Conservation (phyloP, 2,329 filamentous ascomycete species). For the Colletotrichum truncatum region DNA sequence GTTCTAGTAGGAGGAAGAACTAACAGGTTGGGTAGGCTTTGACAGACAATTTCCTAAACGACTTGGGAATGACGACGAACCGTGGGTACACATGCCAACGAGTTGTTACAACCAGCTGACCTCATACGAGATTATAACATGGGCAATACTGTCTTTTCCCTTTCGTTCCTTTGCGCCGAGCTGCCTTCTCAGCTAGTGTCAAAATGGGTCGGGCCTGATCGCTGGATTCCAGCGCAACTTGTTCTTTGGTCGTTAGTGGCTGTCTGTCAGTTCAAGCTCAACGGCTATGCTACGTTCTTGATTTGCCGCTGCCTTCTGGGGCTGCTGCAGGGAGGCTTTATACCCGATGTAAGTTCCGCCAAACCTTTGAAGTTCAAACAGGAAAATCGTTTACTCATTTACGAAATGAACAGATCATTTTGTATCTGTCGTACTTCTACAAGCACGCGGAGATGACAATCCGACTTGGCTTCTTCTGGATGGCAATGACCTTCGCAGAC, state of each 20-base stretch:
- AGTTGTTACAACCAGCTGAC: too few relatives aligned
- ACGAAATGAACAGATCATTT: constrained; percentile 48
- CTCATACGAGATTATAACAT: too few relatives aligned
- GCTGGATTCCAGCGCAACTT: constrained; percentile 59
- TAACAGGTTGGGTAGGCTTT: constrained; percentile 46
- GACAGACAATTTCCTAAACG: constrained; percentile 56
- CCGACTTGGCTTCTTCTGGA: constrained; percentile 74
- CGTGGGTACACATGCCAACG: too few relatives aligned
- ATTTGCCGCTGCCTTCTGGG: constrained; percentile 49
- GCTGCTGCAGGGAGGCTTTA: constrained; percentile 65
- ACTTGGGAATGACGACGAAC: constrained; percentile 54
- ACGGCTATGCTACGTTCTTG: constrained; percentile 40
- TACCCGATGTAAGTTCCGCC: constrained; percentile 47
- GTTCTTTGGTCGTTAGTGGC: constrained; percentile 44
- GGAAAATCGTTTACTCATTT: too few relatives aligned
- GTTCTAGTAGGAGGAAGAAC: not conserved
- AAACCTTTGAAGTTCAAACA: too few relatives aligned
- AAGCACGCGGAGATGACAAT: constrained; percentile 71
- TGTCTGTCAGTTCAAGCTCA: constrained; percentile 42
- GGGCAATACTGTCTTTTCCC: constrained; percentile 58
- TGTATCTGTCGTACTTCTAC: constrained; percentile 72
- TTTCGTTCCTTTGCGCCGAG: constrained; percentile 60
- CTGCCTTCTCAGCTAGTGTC: constrained; percentile 62
- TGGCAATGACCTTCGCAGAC: constrained; percentile 55
- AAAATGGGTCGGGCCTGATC: constrained; percentile 58